phyloP scores from a whole-genome alignment of 805 yeast species.

The Kluyveromyces siamensis region DNA sequence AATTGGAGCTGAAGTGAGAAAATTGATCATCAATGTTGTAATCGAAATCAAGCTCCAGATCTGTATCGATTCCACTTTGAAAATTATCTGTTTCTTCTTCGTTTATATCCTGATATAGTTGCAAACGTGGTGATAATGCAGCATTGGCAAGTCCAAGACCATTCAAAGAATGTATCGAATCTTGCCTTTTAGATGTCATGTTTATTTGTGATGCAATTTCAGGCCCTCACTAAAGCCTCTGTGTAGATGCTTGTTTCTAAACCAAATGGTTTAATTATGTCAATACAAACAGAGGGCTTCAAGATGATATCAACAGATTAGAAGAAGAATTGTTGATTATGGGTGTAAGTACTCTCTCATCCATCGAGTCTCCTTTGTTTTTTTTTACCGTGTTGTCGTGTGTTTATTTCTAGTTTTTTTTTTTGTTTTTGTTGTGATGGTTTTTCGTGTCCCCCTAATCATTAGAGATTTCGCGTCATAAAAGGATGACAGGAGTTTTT shows the following conservation, averaged over 20 bases:
- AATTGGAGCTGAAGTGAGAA: conserved; percentile 2
- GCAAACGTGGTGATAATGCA: conserved; percentile 1
- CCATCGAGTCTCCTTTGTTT: no score
- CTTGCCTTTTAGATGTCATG: not conserved
- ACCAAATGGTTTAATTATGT: not conserved
- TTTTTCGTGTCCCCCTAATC: no score
- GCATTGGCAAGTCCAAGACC: not conserved
- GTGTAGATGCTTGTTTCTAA: not conserved
- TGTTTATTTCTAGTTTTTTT: no score
- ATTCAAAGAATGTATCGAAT: not conserved
- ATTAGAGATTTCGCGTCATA: no score
- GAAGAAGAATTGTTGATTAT: no score
- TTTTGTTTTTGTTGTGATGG: no score
- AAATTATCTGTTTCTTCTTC: conserved; percentile 1
- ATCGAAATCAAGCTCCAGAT: not conserved
- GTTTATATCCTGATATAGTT: not conserved
- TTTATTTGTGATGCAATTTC: not conserved
- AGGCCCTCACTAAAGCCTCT: not conserved
- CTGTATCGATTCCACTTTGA: conserved; percentile 1
- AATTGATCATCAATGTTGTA: conserved; percentile 1
- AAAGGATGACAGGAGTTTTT: no score
- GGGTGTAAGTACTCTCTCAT: no score
- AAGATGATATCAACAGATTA: no score
- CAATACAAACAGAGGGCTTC: no score
- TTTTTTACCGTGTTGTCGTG: no score